Evolutionary conservation across 78 protist species (phyloP).

Genomic region (slime mould (Dictyostelium discoideum)): DNA sequence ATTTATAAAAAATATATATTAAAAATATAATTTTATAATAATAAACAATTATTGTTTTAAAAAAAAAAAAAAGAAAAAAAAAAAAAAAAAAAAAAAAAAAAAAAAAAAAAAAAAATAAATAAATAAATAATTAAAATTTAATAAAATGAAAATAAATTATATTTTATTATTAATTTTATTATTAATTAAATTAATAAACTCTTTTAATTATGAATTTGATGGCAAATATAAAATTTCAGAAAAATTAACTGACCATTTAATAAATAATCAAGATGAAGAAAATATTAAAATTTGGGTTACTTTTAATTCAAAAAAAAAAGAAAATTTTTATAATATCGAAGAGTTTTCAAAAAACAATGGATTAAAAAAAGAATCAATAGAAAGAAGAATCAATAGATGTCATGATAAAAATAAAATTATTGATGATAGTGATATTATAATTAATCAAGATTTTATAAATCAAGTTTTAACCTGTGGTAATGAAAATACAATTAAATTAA

Average conservation of each 20-base stretch:
- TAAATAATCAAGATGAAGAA: not conserved
- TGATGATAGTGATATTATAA: conserved; percentile 21
- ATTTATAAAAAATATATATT: too few relatives aligned
- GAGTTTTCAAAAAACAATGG: not conserved
- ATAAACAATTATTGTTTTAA: too few relatives aligned
- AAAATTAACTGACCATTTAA: not conserved
- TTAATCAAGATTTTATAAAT: not conserved
- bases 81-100: too few relatives aligned
- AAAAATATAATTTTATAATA: too few relatives aligned
- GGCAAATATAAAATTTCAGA: not conserved
- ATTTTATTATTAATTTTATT: not conserved
- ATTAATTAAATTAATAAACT: not conserved
- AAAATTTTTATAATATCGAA: not conserved
- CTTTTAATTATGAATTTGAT: not conserved
- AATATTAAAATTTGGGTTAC: conserved; percentile 42
- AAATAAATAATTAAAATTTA: not conserved
- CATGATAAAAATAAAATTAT: not conserved
- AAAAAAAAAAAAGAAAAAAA: too few relatives aligned
- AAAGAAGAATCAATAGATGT: conserved; percentile 4
- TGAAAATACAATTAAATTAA: not conserved
- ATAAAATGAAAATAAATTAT: not conserved
- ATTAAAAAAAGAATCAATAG: not conserved
- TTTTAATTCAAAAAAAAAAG: not conserved
- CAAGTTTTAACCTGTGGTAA: not conserved
- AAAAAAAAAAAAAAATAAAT: too few relatives aligned